Base-by-base conservation (phyloP, 1,139 yeast species). In the Torulaspora pretoriensis region DNA sequence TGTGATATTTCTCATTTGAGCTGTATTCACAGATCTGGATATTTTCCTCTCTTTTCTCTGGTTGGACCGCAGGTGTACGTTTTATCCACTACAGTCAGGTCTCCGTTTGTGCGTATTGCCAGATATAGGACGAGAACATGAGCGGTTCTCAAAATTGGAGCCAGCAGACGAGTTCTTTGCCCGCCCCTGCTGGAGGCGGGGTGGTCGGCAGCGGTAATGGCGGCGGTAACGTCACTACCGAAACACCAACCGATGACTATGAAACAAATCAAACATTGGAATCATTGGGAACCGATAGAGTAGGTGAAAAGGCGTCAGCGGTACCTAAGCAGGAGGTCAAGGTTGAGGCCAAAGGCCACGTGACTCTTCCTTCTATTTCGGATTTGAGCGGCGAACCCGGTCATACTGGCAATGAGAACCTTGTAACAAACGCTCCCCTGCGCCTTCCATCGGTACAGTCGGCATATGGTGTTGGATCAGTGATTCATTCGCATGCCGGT, bases 371-470 rank as follows among this genome's bases (percentile, higher is more conserved):
- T 8, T 56, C 61, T 34, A 49, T 57, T 25, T 45, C 77, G 48
- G 77, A 77, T 67, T 69, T 57, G 71, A 71, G 54, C 32, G 48
- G 55, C 22, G 48, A 42, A 30, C 35, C 46, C 23, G 33, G 43
- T 28, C 43, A 29, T 28, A 29, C 23, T 25, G 23, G 26, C 31
- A 32, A 40, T 8, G 29, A 25, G 25, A 9, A 35, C 23, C 16
- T 27, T 16, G 38, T 43, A 36, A 41, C 45, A 14, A 44, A 43
- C 10, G 45, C 43, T 26, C 43, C 49, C 16, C 26, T 46, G 38
- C 40, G 49, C 19, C 35, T 46, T 14, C 46, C 49, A 8, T 37
- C 47, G 19, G 47, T 46, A 23, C 46, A 43, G 23, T 28, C 46
- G 8, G n/a, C 43, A 4, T 43, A 46, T 28, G 38, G 38, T 8